A percentile compares a stretch with the other conserved stretches of the same genome.
Conservation (phyloP, 805 yeast genomes). For the Barnettozyma siamensis region DNA sequence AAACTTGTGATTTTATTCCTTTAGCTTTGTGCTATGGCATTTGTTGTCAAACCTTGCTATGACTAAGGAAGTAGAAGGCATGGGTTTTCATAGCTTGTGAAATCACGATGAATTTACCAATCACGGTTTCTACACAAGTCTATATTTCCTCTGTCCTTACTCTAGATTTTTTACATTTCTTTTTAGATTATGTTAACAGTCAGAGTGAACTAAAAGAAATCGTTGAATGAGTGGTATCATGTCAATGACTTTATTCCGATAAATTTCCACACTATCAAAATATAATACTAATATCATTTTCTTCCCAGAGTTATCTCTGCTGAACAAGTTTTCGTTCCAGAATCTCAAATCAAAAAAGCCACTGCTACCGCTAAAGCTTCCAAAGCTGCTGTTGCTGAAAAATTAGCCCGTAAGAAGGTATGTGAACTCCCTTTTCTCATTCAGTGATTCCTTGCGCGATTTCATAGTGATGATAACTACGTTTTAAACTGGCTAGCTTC, state of each 20-base stretch:
- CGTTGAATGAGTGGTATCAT: conserved; percentile 23
- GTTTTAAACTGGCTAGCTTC: conserved; percentile 52
- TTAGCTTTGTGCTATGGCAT: too few species aligned
- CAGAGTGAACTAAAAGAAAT: conserved; percentile 14
- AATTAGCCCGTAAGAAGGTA: conserved; percentile 74
- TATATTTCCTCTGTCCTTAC: conserved; percentile 25
- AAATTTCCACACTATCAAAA: too few species aligned
- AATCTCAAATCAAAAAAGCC: conserved; percentile 78
- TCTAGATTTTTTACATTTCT: background rate
- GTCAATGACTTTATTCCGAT: conserved; percentile 21
- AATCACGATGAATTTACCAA: conserved; percentile 14
- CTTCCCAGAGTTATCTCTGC: conserved; percentile 27
- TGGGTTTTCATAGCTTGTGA: conserved; percentile 22
- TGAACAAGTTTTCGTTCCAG: conserved; percentile 55
- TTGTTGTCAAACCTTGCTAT: background rate
- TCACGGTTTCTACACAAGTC: conserved; percentile 14
- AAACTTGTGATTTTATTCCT: conserved; percentile 2
- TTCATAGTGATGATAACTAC: conserved; percentile 44
- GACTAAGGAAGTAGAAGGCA: conserved; percentile 21
- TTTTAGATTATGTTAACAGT: background rate
- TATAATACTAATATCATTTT: conserved; percentile 2
- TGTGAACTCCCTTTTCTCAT: conserved; percentile 32
- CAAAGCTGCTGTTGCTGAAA: conserved; percentile 75
- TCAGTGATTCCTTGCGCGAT: background rate
- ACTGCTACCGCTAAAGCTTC: conserved; percentile 73